Evolutionary conservation across 2,329 filamentous ascomycete species (phyloP), one percentile per base, ranked within the genome.

Genomic region (Colletotrichum liaoningense): DNA sequence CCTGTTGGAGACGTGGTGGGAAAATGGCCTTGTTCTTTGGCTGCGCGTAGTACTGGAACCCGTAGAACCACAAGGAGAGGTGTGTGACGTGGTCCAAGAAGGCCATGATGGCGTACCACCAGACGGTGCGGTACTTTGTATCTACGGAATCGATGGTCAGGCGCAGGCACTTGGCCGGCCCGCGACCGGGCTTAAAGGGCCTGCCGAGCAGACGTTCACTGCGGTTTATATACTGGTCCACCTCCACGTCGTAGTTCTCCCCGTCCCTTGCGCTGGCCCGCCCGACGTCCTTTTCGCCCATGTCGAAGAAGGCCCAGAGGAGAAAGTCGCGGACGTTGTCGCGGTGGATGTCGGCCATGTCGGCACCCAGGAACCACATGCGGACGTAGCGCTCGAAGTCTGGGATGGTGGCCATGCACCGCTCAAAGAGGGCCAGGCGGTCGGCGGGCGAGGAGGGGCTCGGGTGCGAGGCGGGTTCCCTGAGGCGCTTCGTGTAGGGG

Each of bases 321-420:
- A 93, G 80, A 76, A 93, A 94, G 74, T 93, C 90, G 75, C 86
- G 87, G 65, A 94, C 81, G 77, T 94, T 93, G n/a, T 93, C 91
- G n/a, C 88, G 84, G 57, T 87, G 85, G 67, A 94, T 90, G 42
- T 92, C 90, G 22, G 84, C 79, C 1, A 84, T 70, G 11, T 87
- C 83, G 1, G 91, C 89, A 38, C 88, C 89, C n/a, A 91, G 84
- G 75, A 94, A 93, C 93, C 93, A 94, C 73, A 86, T 85, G 62
- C 83, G 85, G 55, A 94, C 75, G 77, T 93, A 94, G 26, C 80
- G 80, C 67, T 89, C 87, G 0, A 85, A 83, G 74, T 91, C 86
- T 1, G 88, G 83, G 4, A 92, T 85, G 76, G 88, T 89, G 38
- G 82, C 83, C 72, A 88, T 83, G 80, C 90, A 91, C 52, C 86